Evolutionary conservation across 768 basidiomycete species (phyloP).

Genomic region (Chiua virens): DNA sequence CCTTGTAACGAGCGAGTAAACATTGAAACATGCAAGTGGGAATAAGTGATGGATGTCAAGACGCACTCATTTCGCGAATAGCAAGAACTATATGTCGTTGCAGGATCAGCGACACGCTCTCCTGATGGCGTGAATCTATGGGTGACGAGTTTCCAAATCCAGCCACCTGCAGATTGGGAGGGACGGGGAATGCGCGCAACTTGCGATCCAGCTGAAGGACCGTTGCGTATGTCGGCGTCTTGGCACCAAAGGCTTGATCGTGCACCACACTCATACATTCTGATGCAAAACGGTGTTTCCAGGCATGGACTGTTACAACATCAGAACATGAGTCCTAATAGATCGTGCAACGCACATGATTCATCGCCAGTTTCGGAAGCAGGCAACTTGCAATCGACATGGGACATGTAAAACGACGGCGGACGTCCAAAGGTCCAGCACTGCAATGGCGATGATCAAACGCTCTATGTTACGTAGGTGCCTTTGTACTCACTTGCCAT

Average conservation of each 20-base stretch:
- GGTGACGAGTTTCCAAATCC: slow-evolving; percentile 58
- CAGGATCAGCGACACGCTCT: slow-evolving; percentile 45
- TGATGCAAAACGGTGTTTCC: slow-evolving; percentile 69
- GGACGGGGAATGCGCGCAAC: slow-evolving; percentile 66
- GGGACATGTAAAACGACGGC: slow-evolving; percentile 64
- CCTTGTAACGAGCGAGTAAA: background rate
- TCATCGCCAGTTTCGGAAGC: slow-evolving; percentile 50
- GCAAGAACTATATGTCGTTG: slow-evolving; percentile 70
- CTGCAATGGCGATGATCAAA: slow-evolving; percentile 42
- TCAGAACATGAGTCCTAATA: background rate
- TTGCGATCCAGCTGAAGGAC: slow-evolving; percentile 68
- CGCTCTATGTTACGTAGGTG: slow-evolving; percentile 4
- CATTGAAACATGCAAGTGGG: background rate
- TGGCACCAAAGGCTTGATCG: slow-evolving; percentile 71
- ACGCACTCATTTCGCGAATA: slow-evolving; percentile 68
- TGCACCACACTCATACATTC: slow-evolving; percentile 70
- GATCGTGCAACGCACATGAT: slow-evolving; percentile 44
- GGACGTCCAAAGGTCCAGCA: slow-evolving; percentile 71
- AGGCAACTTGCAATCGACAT: slow-evolving; percentile 68
- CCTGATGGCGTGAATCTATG: slow-evolving; percentile 40
- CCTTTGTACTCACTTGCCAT: slow-evolving; percentile 28
- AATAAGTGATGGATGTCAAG: background rate
- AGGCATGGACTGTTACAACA: slow-evolving; percentile 50
- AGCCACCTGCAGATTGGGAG: slow-evolving; percentile 62
- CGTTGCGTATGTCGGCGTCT: slow-evolving; percentile 64